These are phyloP conservation scores for Gnaphalium uliginosum DNA, from an alignment of 129 eudicot species.

Conservation along the genomic window DNA sequence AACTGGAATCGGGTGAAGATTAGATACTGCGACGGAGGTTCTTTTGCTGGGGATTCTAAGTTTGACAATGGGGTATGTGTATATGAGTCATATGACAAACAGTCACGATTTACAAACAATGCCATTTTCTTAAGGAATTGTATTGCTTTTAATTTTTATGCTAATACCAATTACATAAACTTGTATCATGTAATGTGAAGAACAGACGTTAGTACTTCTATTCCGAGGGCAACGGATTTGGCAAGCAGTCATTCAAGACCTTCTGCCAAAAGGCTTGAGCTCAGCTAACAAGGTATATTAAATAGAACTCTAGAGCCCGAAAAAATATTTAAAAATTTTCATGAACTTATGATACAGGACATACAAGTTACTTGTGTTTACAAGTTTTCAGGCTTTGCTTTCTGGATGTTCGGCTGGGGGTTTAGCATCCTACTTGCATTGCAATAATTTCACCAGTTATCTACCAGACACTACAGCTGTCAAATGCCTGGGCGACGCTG, in stretches of 20 bases:
- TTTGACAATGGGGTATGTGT: constrained; percentile 84
- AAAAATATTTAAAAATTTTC: neutral
- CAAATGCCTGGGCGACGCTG: constrained; percentile 96
- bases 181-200: constrained; percentile 33
- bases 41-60: constrained; percentile 75
- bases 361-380: neutral
- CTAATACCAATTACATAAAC: constrained; percentile 1
- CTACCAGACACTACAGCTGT: constrained; percentile 72
- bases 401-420: constrained; percentile 99
- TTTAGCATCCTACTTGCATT: constrained; percentile 76
- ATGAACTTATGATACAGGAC: neutral
- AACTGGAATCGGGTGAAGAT: constrained; percentile 99
- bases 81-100: constrained; percentile 3
- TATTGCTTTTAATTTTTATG: constrained; percentile 15
- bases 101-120: neutral
- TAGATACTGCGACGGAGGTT: constrained; percentile 97
- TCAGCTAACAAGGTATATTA: constrained; percentile 68
- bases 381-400: constrained; percentile 68
- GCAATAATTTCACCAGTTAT: constrained; percentile 65
- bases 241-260: constrained; percentile 79
- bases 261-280: constrained; percentile 80
- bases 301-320: neutral
- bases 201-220: constrained; percentile 78
- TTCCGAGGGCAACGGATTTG: constrained; percentile 97
- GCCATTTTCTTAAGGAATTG: neutral